phyloP scores from a whole-genome alignment of 257 asterid genomes.

The Oldenlandia corymbosa region DNA sequence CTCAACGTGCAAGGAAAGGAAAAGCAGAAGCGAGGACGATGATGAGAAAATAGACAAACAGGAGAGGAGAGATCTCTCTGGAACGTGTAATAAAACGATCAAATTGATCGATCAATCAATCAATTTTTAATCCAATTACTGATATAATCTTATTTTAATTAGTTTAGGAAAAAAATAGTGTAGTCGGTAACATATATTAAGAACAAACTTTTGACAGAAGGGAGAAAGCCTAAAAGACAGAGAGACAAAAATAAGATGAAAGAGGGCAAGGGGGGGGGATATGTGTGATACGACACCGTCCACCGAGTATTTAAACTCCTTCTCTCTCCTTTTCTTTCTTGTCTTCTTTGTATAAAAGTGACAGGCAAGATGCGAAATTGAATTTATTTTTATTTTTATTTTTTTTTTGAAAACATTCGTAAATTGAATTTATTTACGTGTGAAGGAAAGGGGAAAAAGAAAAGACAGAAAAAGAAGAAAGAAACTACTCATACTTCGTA shows the following conservation, averaged over 20 bases:
- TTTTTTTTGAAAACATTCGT: no score
- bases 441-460: no score
- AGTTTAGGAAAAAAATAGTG: no score
- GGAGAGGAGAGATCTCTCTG: not conserved
- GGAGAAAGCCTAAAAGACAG: no score
- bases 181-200: no score
- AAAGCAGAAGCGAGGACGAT: not conserved
- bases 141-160: no score
- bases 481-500: not conserved
- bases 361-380: not conserved
- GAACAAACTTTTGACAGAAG: not conserved
- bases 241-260: no score
- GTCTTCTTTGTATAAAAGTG: not conserved
- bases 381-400: no score
- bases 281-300: conserved; percentile 3
- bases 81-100: not conserved
- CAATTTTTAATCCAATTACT: not conserved
- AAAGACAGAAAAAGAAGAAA: no score
- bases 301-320: not conserved
- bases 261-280: not conserved
- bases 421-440: no score
- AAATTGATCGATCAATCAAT: not conserved
- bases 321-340: no score
- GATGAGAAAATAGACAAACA: not conserved
- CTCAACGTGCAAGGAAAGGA: conserved; percentile 12